A percentile compares a stretch with the other conserved stretches of the same genome.
Evolutionary conservation across 1,284 basidiomycete species (phyloP).

Genomic region (Thecaphora thlaspeos): DNA sequence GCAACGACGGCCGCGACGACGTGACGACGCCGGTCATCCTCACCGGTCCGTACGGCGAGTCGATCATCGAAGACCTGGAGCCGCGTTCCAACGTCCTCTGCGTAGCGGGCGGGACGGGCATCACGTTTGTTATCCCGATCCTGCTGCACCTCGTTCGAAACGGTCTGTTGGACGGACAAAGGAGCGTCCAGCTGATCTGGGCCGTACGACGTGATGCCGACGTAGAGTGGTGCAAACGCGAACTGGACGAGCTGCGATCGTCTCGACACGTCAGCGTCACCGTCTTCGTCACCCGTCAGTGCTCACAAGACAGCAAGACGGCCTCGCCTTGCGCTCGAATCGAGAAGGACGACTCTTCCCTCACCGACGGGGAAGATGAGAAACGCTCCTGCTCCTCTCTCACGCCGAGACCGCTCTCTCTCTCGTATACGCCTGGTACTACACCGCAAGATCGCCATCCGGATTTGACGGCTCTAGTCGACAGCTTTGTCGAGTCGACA

Average conservation of each 20-base stretch:
- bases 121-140: constrained; percentile 23
- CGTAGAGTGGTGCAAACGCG: constrained; percentile 6
- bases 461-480: constrained; percentile 1
- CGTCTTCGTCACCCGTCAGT: constrained; percentile 9
- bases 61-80: constrained; percentile 2
- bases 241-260: constrained; percentile 8
- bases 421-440: background rate
- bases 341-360: background rate
- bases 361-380: background rate
- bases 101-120: constrained; percentile 22
- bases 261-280: background rate
- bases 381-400: constrained; percentile 2
- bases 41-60: constrained; percentile 19
- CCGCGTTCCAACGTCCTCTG: constrained; percentile 7
- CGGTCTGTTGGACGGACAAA: background rate
- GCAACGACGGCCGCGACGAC: background rate
- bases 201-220: constrained; percentile 6
- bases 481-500: background rate
- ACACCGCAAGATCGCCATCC: constrained; percentile 23
- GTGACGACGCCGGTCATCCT: constrained; percentile 9
- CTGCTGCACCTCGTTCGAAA: constrained; percentile 8
- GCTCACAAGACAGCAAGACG: background rate
- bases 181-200: constrained; percentile 10
- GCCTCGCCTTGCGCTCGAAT: background rate
- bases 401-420: background rate